Conservation (phyloP, 768 basidiomycete species). For the Hydnum rufescens region DNA sequence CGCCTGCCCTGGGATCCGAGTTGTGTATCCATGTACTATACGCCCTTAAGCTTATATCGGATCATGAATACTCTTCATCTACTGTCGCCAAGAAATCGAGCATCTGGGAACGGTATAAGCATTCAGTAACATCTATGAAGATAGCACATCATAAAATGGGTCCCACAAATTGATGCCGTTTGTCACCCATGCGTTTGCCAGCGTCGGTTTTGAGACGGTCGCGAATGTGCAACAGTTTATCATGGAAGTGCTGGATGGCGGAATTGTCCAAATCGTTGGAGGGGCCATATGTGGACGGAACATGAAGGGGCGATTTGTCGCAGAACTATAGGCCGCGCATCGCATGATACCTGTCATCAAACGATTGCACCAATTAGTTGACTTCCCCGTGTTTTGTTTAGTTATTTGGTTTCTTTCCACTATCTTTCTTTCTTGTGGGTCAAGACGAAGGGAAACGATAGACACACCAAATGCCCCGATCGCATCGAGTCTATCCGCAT, state of each 20-base stretch:
- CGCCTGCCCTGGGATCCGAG: no score
- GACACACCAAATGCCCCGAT: constrained; percentile 56
- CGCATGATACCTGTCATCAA: constrained; percentile 34
- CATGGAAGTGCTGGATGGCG: constrained; percentile 67
- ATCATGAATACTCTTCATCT: constrained; percentile 12
- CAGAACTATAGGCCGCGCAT: constrained; percentile 43
- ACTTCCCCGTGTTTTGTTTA: no score
- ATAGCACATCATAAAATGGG: background rate
- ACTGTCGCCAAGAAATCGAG: constrained; percentile 39
- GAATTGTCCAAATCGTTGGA: constrained; percentile 21
- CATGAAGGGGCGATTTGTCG: constrained; percentile 32
- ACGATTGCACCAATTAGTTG: no score
- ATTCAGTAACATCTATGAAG: background rate
- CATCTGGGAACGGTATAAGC: constrained; percentile 26
- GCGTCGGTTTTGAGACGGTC: constrained; percentile 58
- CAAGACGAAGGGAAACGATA: background rate
- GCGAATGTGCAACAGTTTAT: constrained; percentile 61
- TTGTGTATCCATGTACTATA: no score
- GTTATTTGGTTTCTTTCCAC: background rate
- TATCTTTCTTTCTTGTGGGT: no score
- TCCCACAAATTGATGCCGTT: constrained; percentile 50
- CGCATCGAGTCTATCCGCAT: constrained; percentile 60
- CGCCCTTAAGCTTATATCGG: no score
- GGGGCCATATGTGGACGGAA: constrained; percentile 20
- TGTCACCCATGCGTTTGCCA: constrained; percentile 46